Evolutionary conservation across 2,329 filamentous ascomycete species (phyloP), one percentile per base, ranked within the genome.

Genomic region (Fonsecaea monophora): DNA sequence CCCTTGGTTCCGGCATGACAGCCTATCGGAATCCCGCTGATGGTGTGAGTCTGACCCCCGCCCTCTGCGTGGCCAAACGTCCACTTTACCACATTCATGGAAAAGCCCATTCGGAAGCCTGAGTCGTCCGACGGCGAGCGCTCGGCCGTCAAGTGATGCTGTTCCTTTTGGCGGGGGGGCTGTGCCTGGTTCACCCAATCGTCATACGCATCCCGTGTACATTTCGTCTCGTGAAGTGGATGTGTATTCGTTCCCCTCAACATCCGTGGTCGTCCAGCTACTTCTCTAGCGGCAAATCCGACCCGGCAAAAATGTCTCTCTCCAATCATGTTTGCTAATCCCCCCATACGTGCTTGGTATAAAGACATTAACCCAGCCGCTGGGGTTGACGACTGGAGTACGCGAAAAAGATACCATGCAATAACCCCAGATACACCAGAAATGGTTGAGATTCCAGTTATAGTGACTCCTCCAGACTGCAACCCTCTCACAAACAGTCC

Each of bases 391-490:
- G 37, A 4, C 40, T 12, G 5, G n/a, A 35, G 21, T 7, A 25
- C 37, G 58, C 42, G 32, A 60, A 13, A 32, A 53, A 6, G 30
- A 53, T 38, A 53, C 30, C 25, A 61, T 38, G 45, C 45, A 61
- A 61, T 18, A 60, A 45, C 42, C n/a, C 38, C 62, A 60, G 59
- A 61, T 61, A 38, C 40, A 37, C 30, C 12, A 57, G 53, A 59
- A 58, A 68, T 68, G 68, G 55, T 58, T 32, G 65, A 61, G 9
- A 67, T 70, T 30, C 65, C 68, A 34, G 66, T 70, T 45, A 50
- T 65, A 32, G 37, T 70, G 15, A 68, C 59, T 38, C 64, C 68
- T 9, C 68, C 68, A 45, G 62, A 61, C 21, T 60, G 56, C 30
- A 62, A 70, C 9, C 60, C 65, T 12, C 34, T 58, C 38, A 30